These are phyloP conservation scores for Stagonosporopsis tanaceti DNA, from an alignment of 2,329 filamentous ascomycete genomes.

Conservation along the genomic window DNA sequence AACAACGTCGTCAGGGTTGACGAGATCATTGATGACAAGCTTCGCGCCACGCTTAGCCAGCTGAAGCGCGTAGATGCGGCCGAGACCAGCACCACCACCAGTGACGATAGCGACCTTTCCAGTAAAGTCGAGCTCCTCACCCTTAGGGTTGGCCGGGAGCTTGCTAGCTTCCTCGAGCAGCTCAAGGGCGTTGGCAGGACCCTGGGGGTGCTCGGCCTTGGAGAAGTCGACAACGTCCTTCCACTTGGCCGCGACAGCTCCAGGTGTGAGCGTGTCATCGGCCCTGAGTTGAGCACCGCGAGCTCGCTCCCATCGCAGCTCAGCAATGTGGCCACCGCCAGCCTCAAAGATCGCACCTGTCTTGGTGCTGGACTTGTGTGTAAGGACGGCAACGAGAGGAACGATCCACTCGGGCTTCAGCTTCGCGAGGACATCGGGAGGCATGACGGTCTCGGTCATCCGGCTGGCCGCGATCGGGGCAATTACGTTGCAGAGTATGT, in stretches of 20 bases:
- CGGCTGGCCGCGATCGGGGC: conserved; percentile 93
- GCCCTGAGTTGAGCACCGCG: conserved; percentile 88
- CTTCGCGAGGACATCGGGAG: conserved; percentile 84
- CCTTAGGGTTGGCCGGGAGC: conserved; percentile 43
- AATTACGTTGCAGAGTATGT: conserved; percentile 94
- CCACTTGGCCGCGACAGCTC: conserved; percentile 90
- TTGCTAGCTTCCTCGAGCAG: conserved; percentile 59
- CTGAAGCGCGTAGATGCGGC: conserved; percentile 86
- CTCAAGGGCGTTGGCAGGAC: conserved; percentile 85
- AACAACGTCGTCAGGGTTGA: conserved; percentile 88
- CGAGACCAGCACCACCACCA: conserved; percentile 66
- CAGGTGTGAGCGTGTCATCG: conserved; percentile 86
- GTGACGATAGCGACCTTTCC: conserved; percentile 50
- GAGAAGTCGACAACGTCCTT: conserved; percentile 86
- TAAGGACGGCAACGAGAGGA: conserved; percentile 86
- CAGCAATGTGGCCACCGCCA: conserved; percentile 89
- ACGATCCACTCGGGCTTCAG: conserved; percentile 95
- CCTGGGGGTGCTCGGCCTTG: conserved; percentile 80
- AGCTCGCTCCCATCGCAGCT: conserved; percentile 94
- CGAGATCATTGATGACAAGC: conserved; percentile 95
- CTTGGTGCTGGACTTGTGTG: conserved; percentile 87
- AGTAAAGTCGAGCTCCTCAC: conserved; percentile 47
- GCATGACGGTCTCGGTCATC: conserved; percentile 96
- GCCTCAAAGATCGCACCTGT: conserved; percentile 92
- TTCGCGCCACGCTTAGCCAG: conserved; percentile 85